Percentiles rank a stretch among this genome's conserved stretches.
These are phyloP conservation scores for Diphasiastrum complanatum DNA, from an alignment of 83 land plant genomes.

Conservation along the genomic window DNA sequence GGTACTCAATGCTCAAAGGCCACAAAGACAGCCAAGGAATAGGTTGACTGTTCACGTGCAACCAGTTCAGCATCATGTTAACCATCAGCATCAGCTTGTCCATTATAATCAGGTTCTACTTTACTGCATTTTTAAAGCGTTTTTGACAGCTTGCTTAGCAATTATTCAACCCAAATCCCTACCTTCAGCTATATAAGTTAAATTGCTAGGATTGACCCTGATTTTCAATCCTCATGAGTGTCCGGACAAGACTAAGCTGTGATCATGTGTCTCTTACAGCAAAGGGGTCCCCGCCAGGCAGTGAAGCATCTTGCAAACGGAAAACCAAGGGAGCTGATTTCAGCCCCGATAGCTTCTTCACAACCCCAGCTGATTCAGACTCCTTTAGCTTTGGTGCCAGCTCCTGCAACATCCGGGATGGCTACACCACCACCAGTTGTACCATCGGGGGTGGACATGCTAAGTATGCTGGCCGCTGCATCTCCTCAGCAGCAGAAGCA, in stretches of 20 bases:
- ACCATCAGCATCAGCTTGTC: constrained; percentile 19
- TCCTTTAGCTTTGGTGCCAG: neutral
- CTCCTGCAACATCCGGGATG: constrained; percentile 14
- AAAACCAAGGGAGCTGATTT: constrained; percentile 27
- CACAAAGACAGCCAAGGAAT: constrained; percentile 41
- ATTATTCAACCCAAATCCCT: no score
- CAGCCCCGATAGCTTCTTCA: constrained; percentile 17
- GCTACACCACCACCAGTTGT: constrained; percentile 20
- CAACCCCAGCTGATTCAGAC: no score
- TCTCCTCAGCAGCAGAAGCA: constrained; percentile 58
- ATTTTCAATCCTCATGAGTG: no score
- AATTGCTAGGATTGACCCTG: no score
- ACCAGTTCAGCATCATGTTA: constrained; percentile 16
- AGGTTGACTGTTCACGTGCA: constrained; percentile 38
- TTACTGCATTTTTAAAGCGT: no score
- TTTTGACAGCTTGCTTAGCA: no score
- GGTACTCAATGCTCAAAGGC: constrained; percentile 42
- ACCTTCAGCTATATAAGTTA: no score
- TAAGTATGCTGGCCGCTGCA: constrained; percentile 62
- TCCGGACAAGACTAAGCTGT: no score
- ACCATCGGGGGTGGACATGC: constrained; percentile 16
- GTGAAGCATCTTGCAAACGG: constrained; percentile 40
- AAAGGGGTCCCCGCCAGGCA: constrained; percentile 35
- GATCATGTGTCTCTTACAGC: neutral
- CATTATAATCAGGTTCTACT: constrained; percentile 8